These are phyloP conservation scores for Pseudogymnoascus sp. DNA, from an alignment of 2,329 filamentous ascomycete genomes.

Conservation along the genomic window DNA sequence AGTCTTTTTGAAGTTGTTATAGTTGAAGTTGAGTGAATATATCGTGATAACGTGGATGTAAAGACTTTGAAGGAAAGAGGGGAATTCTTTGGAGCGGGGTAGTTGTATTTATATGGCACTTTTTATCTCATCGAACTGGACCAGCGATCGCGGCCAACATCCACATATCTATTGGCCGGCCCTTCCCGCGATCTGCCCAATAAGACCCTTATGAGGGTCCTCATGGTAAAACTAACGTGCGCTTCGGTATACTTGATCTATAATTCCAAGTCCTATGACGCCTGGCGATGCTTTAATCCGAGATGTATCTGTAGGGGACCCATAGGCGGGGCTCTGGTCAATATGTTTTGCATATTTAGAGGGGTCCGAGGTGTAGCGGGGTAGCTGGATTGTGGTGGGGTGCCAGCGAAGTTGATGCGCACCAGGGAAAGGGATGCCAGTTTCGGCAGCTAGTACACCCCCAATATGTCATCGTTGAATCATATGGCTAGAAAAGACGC, in stretches of 20 bases:
- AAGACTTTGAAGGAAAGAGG: background rate
- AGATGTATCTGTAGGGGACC: background rate
- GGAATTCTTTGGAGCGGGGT: background rate
- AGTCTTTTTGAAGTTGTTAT: background rate
- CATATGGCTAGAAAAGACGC: background rate
- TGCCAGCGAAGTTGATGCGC: background rate
- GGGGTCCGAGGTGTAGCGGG: background rate
- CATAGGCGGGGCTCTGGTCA: background rate
- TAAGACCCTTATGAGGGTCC: background rate
- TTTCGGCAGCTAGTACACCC: background rate
- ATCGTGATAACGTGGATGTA: background rate
- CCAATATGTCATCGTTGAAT: background rate
- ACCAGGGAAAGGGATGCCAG: background rate
- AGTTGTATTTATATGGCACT: background rate
- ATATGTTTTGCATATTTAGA: background rate
- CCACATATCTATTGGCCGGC: background rate
- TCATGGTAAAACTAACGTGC: background rate
- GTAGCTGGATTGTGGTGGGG: background rate
- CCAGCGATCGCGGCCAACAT: background rate
- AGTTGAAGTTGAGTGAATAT: background rate
- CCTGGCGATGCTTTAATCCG: background rate
- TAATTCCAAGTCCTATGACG: background rate
- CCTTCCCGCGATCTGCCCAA: background rate
- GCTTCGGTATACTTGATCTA: background rate
- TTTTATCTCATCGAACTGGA: background rate